A percentile compares a stretch with the other conserved stretches of the same genome.
These are phyloP conservation scores for Nemania bipapillata DNA, from an alignment of 2,329 filamentous ascomycete species.

Conservation along the genomic window DNA sequence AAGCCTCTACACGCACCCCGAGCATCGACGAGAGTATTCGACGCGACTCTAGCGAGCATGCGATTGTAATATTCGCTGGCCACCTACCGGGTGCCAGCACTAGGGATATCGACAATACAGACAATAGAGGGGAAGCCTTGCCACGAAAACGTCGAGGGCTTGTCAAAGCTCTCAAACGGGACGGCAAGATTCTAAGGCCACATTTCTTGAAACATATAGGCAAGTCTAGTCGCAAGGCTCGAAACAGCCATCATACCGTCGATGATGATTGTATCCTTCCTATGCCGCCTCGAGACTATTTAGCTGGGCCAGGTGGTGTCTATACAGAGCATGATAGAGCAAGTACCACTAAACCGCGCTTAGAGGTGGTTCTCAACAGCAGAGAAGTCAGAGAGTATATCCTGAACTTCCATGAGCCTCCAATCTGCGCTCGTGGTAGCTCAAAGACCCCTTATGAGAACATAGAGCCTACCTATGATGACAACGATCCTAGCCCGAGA, in stretches of 20 bases:
- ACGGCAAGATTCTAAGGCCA: slow-evolving; percentile 39
- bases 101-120: slow-evolving; percentile 29
- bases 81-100: slow-evolving; percentile 33
- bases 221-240: slow-evolving; percentile 21
- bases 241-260: slow-evolving; percentile 23
- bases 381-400: slow-evolving; percentile 49
- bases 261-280: slow-evolving; percentile 41
- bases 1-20: slow-evolving; percentile 28
- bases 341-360: slow-evolving; percentile 32
- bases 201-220: slow-evolving; percentile 30
- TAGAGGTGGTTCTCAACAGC: slow-evolving; percentile 43
- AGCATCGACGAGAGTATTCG: slow-evolving; percentile 40
- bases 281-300: slow-evolving; percentile 42
- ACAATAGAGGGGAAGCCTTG: slow-evolving; percentile 31
- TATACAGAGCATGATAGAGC: slow-evolving; percentile 40
- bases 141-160: slow-evolving; percentile 26
- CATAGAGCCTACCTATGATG: background rate
- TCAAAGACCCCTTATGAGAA: slow-evolving; percentile 41
- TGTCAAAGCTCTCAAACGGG: slow-evolving; percentile 37
- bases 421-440: slow-evolving; percentile 44
- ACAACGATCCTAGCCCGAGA: slow-evolving; percentile 15
- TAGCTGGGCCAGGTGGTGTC: slow-evolving; percentile 31
- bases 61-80: background rate
- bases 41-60: slow-evolving; percentile 36
- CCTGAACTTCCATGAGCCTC: slow-evolving; percentile 47